Base-by-base conservation (phyloP, 2,329 filamentous ascomycete genomes). In the Fusarium sublunatum region DNA sequence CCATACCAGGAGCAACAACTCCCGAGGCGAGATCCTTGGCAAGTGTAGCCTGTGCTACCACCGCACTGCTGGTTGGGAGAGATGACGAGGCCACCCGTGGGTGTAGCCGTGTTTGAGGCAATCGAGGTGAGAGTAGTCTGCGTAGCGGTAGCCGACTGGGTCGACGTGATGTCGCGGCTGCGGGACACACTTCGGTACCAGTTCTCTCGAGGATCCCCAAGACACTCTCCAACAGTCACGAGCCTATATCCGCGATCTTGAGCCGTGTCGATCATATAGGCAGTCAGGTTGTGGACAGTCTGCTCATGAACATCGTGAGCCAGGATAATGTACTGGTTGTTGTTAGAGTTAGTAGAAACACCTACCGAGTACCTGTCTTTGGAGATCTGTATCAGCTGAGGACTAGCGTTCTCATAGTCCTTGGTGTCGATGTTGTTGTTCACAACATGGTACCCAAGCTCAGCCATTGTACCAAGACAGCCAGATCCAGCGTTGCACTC, bases 391-490 rank as follows among this genome's bases (percentile, higher is more conserved):
- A 87, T 86, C 60, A 80, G 78, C 38, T 80, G 73, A 2, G 83
- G 78, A 8, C 75, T 75, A 53, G 81, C 77, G 64, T 86, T 81
- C 66, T 83, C 76, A 69, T 85, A 88, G 73, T 88, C 86, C 61
- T 86, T 83, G 13, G 86, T 88, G 70, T 88, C 86, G 11, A 88
- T 73, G 67, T 86, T 82, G 64, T 82, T 84, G 67, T 83, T 83
- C 56, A 83, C 77, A 61, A 86, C 72, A 68, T 87, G 83, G 72
- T 87, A 88, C 36, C 81, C 82, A 26, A 86, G 70, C 24, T 64
- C 64, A 3, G 62, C 69, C 65, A 81, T 65, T 28, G 75, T 68
- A 4, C 65, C 61, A 38, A 75, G 68, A 58, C 79, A 81, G 19
- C 76, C 79, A n/a, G 77, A 78, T 7, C 53, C 69, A 8, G 58